A percentile compares a stretch with the other conserved stretches of the same genome.
These are phyloP conservation scores for Fusarium armeniacum DNA, from an alignment of 2,329 filamentous ascomycete species.

Conservation along the genomic window DNA sequence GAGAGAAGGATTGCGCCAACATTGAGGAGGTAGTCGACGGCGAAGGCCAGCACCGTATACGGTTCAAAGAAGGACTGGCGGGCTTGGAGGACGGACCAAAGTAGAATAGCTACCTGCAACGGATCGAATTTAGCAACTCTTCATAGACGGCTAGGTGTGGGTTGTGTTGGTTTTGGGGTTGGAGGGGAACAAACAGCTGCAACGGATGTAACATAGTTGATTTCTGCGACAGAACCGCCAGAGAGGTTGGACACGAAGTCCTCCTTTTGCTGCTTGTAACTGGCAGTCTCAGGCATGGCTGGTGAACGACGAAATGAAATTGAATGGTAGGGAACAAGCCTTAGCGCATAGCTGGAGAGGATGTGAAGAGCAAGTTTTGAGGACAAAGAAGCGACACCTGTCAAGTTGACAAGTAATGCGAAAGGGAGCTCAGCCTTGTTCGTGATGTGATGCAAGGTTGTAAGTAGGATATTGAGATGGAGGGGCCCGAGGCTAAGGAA, in stretches of 20 bases:
- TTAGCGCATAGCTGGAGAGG: conserved; percentile 33
- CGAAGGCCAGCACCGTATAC: conserved; percentile 75
- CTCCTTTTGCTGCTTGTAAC: conserved; percentile 93
- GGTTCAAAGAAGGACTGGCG: conserved; percentile 86
- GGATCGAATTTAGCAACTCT: conserved; percentile 34
- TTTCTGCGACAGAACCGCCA: conserved; percentile 85
- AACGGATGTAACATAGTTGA: conserved; percentile 87
- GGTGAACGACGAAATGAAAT: not conserved
- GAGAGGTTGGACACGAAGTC: conserved; percentile 93
- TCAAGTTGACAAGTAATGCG: conserved; percentile 36
- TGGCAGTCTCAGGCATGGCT: conserved; percentile 60
- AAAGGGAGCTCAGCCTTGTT: conserved; percentile 45
- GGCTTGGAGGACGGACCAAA: conserved; percentile 91
- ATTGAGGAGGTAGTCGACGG: conserved; percentile 90
- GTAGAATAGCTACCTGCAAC: conserved; percentile 78
- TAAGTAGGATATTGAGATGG: conserved; percentile 17
- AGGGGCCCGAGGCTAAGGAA: conserved; percentile 26
- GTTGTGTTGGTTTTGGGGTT: not conserved
- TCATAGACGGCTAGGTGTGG: conserved; percentile 1
- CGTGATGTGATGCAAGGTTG: conserved; percentile 32
- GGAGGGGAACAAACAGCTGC: conserved; percentile 74
- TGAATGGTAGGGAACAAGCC: conserved; percentile 7
- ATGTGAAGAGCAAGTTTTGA: not conserved
- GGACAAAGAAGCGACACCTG: conserved; percentile 44
- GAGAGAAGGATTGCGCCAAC: conserved; percentile 85